A percentile compares a stretch with the other conserved stretches of the same genome.
Conservation (phyloP, 352 stramenopile species). For the Globisporangium paddicum region DNA sequence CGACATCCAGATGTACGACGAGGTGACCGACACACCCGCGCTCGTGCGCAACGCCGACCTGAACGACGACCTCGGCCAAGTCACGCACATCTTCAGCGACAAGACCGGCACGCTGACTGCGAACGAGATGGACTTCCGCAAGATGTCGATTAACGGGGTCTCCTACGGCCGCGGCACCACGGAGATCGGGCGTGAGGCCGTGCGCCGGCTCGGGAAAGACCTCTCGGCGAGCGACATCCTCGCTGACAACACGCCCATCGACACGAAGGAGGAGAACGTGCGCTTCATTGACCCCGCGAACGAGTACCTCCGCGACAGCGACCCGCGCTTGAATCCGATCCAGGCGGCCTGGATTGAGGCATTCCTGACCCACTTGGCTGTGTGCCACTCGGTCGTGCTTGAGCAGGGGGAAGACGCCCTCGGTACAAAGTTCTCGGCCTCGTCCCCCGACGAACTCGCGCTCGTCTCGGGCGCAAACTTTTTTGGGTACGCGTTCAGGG, state of each 20-base stretch:
- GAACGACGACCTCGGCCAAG: slow-evolving; percentile 83
- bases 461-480: slow-evolving; percentile 77
- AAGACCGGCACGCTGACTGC: slow-evolving; percentile 84
- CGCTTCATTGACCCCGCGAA: slow-evolving; percentile 75
- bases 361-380: slow-evolving; percentile 75
- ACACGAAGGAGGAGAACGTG: slow-evolving; percentile 65
- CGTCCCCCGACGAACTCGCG: slow-evolving; percentile 76
- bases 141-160: slow-evolving; percentile 81
- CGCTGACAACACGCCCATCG: slow-evolving; percentile 52
- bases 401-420: slow-evolving; percentile 44
- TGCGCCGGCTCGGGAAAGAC: slow-evolving; percentile 65
- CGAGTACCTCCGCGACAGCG: slow-evolving; percentile 53
- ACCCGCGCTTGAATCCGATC: slow-evolving; percentile 34
- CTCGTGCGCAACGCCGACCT: slow-evolving; percentile 81
- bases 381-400: slow-evolving; percentile 84
- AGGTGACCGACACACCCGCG: slow-evolving; percentile 68
- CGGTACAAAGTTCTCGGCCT: slow-evolving; percentile 63
- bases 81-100: slow-evolving; percentile 88
- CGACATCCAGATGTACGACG: slow-evolving; percentile 85
- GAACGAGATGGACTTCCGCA: slow-evolving; percentile 88
- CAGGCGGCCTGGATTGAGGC: slow-evolving; percentile 73
- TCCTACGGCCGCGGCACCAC: slow-evolving; percentile 81
- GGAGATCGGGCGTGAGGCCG: slow-evolving; percentile 77
- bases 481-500: slow-evolving; percentile 76
- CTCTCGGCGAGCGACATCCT: slow-evolving; percentile 71